These are phyloP conservation scores for Ascochyta pisi DNA, from an alignment of 2,329 filamentous ascomycete species.

Conservation along the genomic window DNA sequence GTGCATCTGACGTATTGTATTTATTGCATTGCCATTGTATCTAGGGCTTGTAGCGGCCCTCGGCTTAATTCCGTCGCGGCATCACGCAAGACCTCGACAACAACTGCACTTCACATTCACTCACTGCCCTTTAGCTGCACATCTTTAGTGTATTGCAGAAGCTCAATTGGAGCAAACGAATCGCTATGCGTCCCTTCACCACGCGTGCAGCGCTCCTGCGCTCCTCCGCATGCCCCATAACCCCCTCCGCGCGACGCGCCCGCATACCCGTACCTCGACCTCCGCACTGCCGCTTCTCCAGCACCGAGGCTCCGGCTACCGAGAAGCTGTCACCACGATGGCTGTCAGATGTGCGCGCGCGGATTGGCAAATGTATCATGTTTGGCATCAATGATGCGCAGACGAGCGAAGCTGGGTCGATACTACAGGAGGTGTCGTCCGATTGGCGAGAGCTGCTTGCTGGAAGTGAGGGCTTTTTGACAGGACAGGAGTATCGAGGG, in stretches of 20 bases:
- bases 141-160: background rate
- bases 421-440: constrained; percentile 65
- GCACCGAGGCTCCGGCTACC: constrained; percentile 30
- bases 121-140: no score
- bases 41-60: constrained; percentile 12
- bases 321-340: constrained; percentile 63
- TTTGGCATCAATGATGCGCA: constrained; percentile 72
- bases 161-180: background rate
- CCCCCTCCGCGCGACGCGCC: constrained; percentile 8
- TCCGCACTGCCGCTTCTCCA: constrained; percentile 9
- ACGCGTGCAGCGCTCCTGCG: constrained; percentile 22
- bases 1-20: constrained; percentile 25
- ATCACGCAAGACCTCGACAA: constrained; percentile 15
- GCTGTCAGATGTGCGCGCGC: constrained; percentile 71
- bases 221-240: constrained; percentile 8
- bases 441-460: constrained; percentile 77
- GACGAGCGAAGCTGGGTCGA: constrained; percentile 61
- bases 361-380: constrained; percentile 76
- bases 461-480: constrained; percentile 78
- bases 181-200: constrained; percentile 27
- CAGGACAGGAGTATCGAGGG: constrained; percentile 65
- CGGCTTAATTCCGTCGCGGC: constrained; percentile 20
- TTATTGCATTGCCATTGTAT: background rate
- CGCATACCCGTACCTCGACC: background rate
- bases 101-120: background rate